Conservation (phyloP, 305 asterid genomes). For the Andrographis paniculata region DNA sequence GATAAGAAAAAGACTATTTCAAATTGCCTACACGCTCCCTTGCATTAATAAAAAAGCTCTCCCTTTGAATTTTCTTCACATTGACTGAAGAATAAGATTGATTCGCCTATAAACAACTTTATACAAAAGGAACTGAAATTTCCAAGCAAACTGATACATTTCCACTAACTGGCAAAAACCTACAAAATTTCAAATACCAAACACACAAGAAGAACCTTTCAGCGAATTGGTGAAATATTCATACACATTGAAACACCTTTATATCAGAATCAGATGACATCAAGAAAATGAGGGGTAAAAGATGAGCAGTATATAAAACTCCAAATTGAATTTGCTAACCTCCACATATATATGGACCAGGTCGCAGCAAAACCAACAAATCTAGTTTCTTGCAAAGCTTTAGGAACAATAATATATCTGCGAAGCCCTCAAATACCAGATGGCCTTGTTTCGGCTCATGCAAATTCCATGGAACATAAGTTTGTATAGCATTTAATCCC, state of each 20-base stretch:
- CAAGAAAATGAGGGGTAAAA: not conserved
- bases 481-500: conserved; percentile 87
- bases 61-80: too few relatives aligned
- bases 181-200: too few relatives aligned
- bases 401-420: conserved; percentile 62
- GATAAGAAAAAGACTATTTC: too few relatives aligned
- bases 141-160: too few relatives aligned
- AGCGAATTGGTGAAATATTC: not conserved
- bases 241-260: conserved; percentile 5
- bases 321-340: conserved; percentile 37
- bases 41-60: too few relatives aligned
- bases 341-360: conserved; percentile 92
- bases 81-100: too few relatives aligned
- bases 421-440: conserved; percentile 65
- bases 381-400: conserved; percentile 73
- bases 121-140: too few relatives aligned
- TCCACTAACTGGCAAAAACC: too few relatives aligned
- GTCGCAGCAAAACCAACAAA: conserved; percentile 85
- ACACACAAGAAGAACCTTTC: not conserved
- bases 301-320: not conserved
- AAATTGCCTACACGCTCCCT: too few relatives aligned
- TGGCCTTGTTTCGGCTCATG: conserved; percentile 76
- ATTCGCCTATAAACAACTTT: too few relatives aligned
- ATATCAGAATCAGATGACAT: not conserved
- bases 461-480: conserved; percentile 92